These are phyloP conservation scores for Pluteus cervinus DNA, from an alignment of 768 basidiomycete species.

Conservation along the genomic window DNA sequence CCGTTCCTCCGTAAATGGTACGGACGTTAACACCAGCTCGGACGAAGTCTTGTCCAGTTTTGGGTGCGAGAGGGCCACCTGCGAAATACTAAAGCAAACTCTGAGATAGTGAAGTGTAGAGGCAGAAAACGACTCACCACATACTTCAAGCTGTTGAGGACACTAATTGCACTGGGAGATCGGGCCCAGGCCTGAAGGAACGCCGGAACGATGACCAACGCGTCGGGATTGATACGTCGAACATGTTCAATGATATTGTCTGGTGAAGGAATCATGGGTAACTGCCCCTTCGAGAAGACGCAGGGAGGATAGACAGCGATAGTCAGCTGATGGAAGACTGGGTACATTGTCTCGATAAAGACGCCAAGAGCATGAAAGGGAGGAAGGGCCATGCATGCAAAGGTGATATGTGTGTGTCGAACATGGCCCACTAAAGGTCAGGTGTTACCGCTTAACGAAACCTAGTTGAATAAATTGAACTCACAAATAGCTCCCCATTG, in stretches of 20 bases:
- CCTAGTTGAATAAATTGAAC: conserved; percentile 3
- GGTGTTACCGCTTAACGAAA: too few species aligned
- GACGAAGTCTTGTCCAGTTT: conserved; percentile 22
- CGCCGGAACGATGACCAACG: too few species aligned
- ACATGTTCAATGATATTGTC: too few species aligned
- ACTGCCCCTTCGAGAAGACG: conserved; percentile 8
- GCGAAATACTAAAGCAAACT: conserved; percentile 14
- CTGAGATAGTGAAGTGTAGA: background rate
- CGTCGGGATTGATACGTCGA: too few species aligned
- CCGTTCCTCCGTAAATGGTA: conserved; percentile 22
- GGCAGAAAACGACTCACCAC: conserved; percentile 19
- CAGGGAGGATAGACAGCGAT: conserved; percentile 22
- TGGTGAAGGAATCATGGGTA: too few species aligned
- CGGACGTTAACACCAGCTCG: conserved; percentile 21
- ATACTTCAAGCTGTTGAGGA: conserved; percentile 16
- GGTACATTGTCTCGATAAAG: conserved; percentile 15
- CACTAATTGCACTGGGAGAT: conserved; percentile 15
- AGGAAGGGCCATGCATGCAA: conserved; percentile 23
- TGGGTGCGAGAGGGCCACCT: conserved; percentile 25
- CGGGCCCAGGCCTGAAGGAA: conserved; percentile 25
- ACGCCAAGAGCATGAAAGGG: conserved; percentile 26
- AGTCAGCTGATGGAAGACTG: conserved; percentile 14
- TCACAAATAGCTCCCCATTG: conserved; percentile 21
- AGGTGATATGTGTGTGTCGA: too few species aligned
- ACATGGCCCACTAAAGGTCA: too few species aligned